phyloP scores from a whole-genome alignment of 2,329 filamentous ascomycete species.

The Nigrograna mackinnonii region DNA sequence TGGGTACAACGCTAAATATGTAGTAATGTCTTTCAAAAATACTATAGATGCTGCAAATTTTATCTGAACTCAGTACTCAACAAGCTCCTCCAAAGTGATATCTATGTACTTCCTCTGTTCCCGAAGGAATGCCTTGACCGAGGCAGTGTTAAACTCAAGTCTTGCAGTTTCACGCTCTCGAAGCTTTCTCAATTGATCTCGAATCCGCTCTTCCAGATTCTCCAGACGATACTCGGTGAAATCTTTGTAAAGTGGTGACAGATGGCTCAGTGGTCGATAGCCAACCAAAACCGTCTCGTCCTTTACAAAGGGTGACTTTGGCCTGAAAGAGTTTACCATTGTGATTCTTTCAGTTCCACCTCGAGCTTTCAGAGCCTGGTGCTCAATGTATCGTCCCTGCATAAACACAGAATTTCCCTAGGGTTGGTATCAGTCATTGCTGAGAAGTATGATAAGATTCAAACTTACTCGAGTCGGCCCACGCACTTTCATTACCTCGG shows the following conservation, averaged over 20 bases:
- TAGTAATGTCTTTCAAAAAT: too few species aligned
- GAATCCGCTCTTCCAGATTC: conserved; percentile 14
- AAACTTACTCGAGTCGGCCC: conserved; percentile 47
- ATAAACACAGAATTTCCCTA: too few species aligned
- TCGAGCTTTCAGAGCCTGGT: conserved; percentile 46
- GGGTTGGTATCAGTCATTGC: too few species aligned
- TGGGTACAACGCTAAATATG: too few species aligned
- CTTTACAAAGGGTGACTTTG: conserved; percentile 41
- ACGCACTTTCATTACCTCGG: conserved; percentile 48
- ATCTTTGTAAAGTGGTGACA: conserved; percentile 43
- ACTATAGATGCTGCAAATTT: too few species aligned
- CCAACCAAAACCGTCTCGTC: conserved; percentile 47
- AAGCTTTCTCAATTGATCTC: background rate
- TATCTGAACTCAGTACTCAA: too few species aligned
- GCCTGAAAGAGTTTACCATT: conserved; percentile 52
- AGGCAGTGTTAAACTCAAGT: background rate
- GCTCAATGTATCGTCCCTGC: conserved; percentile 52
- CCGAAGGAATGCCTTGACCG: background rate
- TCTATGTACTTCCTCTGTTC: too few species aligned
- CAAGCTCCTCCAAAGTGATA: too few species aligned
- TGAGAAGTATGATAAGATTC: too few species aligned
- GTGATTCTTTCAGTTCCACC: conserved; percentile 51
- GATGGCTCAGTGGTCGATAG: conserved; percentile 40
- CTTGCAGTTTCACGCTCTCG: background rate
- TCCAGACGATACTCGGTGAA: conserved; percentile 44